phyloP scores from a whole-genome alignment of 2,329 filamentous ascomycete genomes.

The Ophiognomonia clavigignenti-juglandacearum region DNA sequence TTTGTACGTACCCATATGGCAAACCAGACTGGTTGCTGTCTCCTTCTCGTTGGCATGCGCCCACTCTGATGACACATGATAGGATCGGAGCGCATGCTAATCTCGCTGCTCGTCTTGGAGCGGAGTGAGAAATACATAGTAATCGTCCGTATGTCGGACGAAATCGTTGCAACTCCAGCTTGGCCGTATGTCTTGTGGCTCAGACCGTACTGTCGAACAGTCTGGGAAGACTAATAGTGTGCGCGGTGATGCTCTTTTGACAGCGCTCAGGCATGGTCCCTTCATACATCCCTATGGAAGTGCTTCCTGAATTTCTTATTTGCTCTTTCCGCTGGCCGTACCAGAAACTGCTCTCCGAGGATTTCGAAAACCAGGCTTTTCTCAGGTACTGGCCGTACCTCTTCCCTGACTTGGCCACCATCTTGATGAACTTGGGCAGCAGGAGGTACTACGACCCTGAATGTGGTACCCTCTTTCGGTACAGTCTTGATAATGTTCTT shows the following conservation, averaged over 20 bases:
- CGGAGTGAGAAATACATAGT: no score
- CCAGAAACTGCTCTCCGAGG: conserved; percentile 81
- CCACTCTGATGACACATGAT: no score
- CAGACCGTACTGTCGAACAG: no score
- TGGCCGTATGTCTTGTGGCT: no score
- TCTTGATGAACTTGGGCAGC: conserved; percentile 20
- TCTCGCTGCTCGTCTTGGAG: no score
- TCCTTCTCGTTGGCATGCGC: no score
- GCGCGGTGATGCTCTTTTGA: no score
- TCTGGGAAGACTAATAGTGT: not conserved
- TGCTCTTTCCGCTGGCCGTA: conserved; percentile 75
- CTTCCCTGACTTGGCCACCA: conserved; percentile 15
- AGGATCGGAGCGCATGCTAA: no score
- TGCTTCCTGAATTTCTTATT: conserved; percentile 90
- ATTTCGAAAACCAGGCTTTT: conserved; percentile 69
- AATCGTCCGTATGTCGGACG: no score
- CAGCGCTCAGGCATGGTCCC: not conserved
- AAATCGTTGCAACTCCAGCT: no score
- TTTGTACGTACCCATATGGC: no score
- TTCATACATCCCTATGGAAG: conserved; percentile 69
- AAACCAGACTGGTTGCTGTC: no score
- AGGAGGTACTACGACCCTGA: conserved; percentile 66
- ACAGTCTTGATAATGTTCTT: conserved; percentile 69
- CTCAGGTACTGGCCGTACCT: conserved; percentile 10
- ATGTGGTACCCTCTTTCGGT: conserved; percentile 87